Evolutionary conservation across 495 filamentous ascomycete genomes (phyloP), one percentile per base, ranked within the genome.

Genomic region (Xylaria castorea): DNA sequence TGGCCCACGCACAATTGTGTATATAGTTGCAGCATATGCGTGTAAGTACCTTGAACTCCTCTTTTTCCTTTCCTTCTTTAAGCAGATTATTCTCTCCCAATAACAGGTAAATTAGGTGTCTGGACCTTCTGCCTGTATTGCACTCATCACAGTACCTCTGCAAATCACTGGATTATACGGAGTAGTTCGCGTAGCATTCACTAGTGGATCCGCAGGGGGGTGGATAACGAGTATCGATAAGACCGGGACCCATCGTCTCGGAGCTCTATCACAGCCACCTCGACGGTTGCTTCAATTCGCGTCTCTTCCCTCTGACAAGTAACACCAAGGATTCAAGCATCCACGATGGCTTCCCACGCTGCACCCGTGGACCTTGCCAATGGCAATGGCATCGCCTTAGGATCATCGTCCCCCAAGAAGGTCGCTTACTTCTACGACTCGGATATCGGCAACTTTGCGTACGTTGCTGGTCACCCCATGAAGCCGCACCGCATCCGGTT

Each of bases 371-470:
- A 91, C 75, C 79, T 84, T 30, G 79, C 84, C 63, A 80, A 79
- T 61, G 75, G 82, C 48, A 88, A 88, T 78, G 84, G 85, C 48
- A 73, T 70, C 69, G 82, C 48, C 80, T 83, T 80, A 84, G 84
- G 75, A 87, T 87, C 80, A 70, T 22, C 75, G 0, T 78, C 74
- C 64, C 78, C 76, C 12, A 95, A 94, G 80, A 91, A 92, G 73
- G 92, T 97, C 60, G 95, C 95, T 36, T 97, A 98, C 83, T 98
- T 98, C 85, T 98, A 98, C 88, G 95, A 98, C 81, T 95, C 93
- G 1, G 95, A 98, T 85, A 94, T 98, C 79, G 95, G 95, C 70
- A 98, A 97, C 80, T 89, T 97, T 86, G 96, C 96, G 79, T 99
- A 99, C 80, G 93, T 97, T 73, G 94, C 96, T 25, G 96, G 96